phyloP scores from a whole-genome alignment of 306 rosid genomes.

The Prunus davidiana region DNA sequence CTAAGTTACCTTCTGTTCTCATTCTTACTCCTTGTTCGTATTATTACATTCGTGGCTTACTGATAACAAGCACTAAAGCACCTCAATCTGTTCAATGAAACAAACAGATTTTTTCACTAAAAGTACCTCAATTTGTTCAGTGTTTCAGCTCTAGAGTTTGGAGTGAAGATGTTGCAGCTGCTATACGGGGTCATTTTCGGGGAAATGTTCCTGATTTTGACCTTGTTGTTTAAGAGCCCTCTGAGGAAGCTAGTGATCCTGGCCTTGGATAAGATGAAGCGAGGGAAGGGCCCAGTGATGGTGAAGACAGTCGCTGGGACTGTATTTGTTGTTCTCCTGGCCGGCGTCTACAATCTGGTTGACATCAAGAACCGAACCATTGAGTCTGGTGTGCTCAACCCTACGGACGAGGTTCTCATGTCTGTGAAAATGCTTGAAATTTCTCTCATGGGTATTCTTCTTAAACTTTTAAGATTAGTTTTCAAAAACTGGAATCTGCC shows the following conservation, averaged over 20 bases:
- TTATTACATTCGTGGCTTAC: neutral
- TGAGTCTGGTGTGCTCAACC: slow-evolving; percentile 64
- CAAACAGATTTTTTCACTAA: too few species aligned
- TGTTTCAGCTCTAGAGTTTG: slow-evolving; percentile 15
- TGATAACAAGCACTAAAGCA: neutral
- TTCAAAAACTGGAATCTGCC: neutral
- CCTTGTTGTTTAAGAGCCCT: slow-evolving; percentile 74
- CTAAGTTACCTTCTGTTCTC: neutral
- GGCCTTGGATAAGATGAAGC: slow-evolving; percentile 69
- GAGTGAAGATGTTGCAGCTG: slow-evolving; percentile 60
- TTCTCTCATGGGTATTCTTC: slow-evolving; percentile 80
- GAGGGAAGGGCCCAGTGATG: slow-evolving; percentile 84
- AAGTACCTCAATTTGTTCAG: neutral
- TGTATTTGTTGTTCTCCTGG: slow-evolving; percentile 49
- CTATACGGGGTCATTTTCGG: slow-evolving; percentile 54
- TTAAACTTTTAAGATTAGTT: neutral
- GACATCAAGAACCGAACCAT: slow-evolving; percentile 57
- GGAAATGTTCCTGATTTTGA: slow-evolving; percentile 60
- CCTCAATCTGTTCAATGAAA: neutral
- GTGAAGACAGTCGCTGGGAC: slow-evolving; percentile 69
- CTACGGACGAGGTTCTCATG: slow-evolving; percentile 90
- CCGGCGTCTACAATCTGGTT: slow-evolving; percentile 56
- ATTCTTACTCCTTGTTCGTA: neutral
- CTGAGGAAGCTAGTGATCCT: slow-evolving; percentile 75
- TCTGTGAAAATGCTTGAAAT: slow-evolving; percentile 80